Conservation (phyloP, 495 filamentous ascomycete species). For the Neurospora sp. region DNA sequence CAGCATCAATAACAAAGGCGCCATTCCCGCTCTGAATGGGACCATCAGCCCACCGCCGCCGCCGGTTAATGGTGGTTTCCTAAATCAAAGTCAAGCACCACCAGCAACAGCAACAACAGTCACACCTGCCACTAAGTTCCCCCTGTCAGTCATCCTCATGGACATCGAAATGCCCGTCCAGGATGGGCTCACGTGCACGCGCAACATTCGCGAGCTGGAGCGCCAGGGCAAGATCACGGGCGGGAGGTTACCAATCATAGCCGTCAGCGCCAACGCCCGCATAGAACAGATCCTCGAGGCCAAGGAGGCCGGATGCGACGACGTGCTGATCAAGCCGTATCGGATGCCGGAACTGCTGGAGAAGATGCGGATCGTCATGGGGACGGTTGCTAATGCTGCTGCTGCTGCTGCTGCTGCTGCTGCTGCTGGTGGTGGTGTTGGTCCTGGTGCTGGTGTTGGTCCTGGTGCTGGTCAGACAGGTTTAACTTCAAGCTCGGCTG, state of each 20-base stretch:
- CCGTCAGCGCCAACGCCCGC: constrained; percentile 67
- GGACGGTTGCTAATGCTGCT: constrained; percentile 31
- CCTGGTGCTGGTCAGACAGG: not conserved
- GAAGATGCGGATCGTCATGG: constrained; percentile 43
- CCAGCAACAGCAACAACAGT: constrained; percentile 8
- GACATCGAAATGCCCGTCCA: constrained; percentile 83
- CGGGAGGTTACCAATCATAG: constrained; percentile 61
- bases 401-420: not conserved
- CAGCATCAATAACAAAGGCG: constrained; percentile 15
- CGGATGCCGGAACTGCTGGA: constrained; percentile 36
- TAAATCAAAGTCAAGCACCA: constrained; percentile 5
- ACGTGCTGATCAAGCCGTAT: constrained; percentile 37
- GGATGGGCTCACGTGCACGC: constrained; percentile 63
- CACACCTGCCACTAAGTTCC: constrained; percentile 3
- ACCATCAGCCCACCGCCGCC: not conserved
- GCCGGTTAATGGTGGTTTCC: not conserved
- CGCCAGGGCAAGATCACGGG: constrained; percentile 33
- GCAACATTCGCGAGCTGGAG: constrained; percentile 56
- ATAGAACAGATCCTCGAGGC: constrained; percentile 57
- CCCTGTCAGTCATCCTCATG: constrained; percentile 53
- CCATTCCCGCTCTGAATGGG: not conserved
- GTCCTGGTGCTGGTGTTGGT: not conserved
- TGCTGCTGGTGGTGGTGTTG: not conserved
- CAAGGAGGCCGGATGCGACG: constrained; percentile 48
- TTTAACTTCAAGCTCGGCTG: not conserved